Percentiles rank a stretch among this genome's conserved stretches.
These are phyloP conservation scores for Rubia yunnanensis DNA, from an alignment of 257 asterid species.

Conservation along the genomic window DNA sequence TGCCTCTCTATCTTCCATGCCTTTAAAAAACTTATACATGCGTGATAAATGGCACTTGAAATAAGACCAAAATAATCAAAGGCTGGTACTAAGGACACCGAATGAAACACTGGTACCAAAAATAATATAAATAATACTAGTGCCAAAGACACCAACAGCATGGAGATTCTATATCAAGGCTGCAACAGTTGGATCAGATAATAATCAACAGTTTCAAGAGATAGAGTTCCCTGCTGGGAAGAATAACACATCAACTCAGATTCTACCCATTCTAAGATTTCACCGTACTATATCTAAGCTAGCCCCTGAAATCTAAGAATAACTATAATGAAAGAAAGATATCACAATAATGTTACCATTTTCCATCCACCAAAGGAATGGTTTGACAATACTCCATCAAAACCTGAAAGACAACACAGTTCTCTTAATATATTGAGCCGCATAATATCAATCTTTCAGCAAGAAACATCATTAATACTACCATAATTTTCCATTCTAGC, in stretches of 20 bases:
- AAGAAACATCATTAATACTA: neutral
- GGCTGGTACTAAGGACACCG: neutral
- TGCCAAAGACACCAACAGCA: neutral
- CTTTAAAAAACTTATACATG: neutral
- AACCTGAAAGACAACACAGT: neutral
- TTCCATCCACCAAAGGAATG: slow-evolving; percentile 8
- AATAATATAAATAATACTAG: neutral
- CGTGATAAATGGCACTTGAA: neutral
- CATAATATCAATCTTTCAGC: neutral
- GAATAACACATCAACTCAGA: neutral
- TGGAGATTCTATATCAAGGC: too few relatives aligned
- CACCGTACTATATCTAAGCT: neutral
- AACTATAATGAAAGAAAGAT: neutral
- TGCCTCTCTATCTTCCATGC: too few relatives aligned
- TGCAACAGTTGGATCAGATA: too few relatives aligned
- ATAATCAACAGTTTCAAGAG: neutral
- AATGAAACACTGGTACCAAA: neutral
- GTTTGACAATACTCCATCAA: slow-evolving; percentile 5
- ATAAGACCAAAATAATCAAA: neutral
- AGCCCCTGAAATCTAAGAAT: neutral
- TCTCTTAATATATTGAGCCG: neutral
- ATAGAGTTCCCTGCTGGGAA: neutral
- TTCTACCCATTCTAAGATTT: neutral
- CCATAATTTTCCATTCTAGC: slow-evolving; percentile 31
- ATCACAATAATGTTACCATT: slow-evolving; percentile 5